Percentiles rank a stretch among this genome's conserved stretches.
Evolutionary conservation across 345 rosid genomes (phyloP).

Genomic region (Tarenaya hassleriana): DNA sequence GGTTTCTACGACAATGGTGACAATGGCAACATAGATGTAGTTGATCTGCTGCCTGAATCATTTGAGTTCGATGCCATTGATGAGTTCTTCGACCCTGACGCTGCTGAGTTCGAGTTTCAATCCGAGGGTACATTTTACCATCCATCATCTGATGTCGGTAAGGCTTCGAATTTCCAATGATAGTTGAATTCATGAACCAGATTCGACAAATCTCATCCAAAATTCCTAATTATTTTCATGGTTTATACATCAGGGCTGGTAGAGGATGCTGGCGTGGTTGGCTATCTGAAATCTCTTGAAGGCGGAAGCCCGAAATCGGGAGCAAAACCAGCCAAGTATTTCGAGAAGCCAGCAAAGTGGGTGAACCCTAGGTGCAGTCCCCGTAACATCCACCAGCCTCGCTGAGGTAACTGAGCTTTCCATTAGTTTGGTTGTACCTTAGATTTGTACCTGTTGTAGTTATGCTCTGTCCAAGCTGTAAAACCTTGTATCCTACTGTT

Average conservation of each 20-base stretch:
- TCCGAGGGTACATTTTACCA: slow-evolving; percentile 20
- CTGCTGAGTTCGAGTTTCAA: slow-evolving; percentile 37
- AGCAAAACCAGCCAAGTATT: slow-evolving; percentile 33
- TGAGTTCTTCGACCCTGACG: slow-evolving; percentile 36
- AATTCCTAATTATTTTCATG: background rate
- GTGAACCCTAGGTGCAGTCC: slow-evolving; percentile 34
- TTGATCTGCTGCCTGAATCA: slow-evolving; percentile 52
- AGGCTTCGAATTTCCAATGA: background rate
- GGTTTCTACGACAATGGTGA: slow-evolving; percentile 49
- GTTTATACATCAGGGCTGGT: slow-evolving; percentile 26
- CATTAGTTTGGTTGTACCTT: slow-evolving; percentile 15
- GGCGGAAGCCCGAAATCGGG: slow-evolving; percentile 21
- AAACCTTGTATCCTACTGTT: slow-evolving; percentile 40
- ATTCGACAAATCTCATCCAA: background rate
- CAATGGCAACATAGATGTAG: slow-evolving; percentile 28
- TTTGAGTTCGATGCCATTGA: slow-evolving; percentile 61
- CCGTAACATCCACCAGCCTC: slow-evolving; percentile 54
- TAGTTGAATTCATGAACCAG: too few relatives aligned
- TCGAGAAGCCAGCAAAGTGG: slow-evolving; percentile 41
- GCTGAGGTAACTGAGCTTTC: slow-evolving; percentile 30
- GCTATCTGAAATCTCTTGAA: slow-evolving; percentile 8
- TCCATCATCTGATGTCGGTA: slow-evolving; percentile 24
- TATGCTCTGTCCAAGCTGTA: slow-evolving; percentile 36
- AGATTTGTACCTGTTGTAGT: slow-evolving; percentile 25
- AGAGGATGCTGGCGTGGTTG: slow-evolving; percentile 32